Evolutionary conservation across 2,329 filamentous ascomycete genomes (phyloP).

Genomic region (Capronia epimyces): DNA sequence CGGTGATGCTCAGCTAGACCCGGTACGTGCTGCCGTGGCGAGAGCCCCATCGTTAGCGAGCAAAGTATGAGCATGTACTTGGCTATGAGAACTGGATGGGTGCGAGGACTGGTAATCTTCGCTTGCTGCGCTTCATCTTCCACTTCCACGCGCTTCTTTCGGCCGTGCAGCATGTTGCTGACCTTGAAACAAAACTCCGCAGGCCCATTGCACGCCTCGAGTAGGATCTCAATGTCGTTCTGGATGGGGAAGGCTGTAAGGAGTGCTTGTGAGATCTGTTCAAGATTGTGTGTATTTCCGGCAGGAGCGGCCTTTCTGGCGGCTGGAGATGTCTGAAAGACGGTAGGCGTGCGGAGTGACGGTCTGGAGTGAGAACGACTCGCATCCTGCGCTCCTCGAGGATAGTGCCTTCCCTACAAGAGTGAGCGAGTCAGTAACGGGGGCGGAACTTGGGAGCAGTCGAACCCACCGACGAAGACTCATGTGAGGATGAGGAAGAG

Average conservation of each 20-base stretch:
- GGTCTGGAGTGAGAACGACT: no score
- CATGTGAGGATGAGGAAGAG: no score
- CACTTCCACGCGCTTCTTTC: not conserved
- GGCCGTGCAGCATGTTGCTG: not conserved
- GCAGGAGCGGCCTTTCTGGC: no score
- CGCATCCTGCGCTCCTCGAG: no score
- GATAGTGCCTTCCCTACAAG: no score
- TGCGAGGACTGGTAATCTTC: not conserved
- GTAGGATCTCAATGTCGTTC: slow-evolving; percentile 38
- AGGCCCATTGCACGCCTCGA: slow-evolving; percentile 10
- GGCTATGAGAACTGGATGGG: slow-evolving; percentile 5
- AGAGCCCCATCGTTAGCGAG: not conserved
- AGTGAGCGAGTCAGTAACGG: no score
- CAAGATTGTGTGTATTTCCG: not conserved
- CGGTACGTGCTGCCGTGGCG: not conserved
- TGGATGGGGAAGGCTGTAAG: slow-evolving; percentile 38
- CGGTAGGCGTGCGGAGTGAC: no score
- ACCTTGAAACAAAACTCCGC: not conserved
- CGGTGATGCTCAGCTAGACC: slow-evolving; percentile 1
- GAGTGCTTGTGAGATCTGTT: slow-evolving; percentile 28
- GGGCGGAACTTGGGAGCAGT: no score
- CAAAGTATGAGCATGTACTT: slow-evolving; percentile 5
- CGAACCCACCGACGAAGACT: no score
- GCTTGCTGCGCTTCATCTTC: not conserved
- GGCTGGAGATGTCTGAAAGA: not conserved